A percentile compares a stretch with the other conserved stretches of the same genome.
These are phyloP conservation scores for Saccharum hybrid DNA, from an alignment of 202 grass and related monocot genomes.

Conservation along the genomic window DNA sequence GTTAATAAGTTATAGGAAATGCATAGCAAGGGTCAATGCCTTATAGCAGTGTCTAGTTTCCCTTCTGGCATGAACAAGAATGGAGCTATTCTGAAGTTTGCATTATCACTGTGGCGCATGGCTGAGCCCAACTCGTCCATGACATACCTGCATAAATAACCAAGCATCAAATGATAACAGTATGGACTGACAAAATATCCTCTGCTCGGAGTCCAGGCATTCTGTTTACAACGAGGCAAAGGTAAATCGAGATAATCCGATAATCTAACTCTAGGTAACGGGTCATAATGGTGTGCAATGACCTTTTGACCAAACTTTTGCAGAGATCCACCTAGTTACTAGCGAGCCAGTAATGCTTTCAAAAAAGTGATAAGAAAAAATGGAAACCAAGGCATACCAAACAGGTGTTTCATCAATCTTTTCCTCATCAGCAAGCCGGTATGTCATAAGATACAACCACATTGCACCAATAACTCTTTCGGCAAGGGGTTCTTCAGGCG, in stretches of 20 bases:
- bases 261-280: background rate
- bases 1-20: conserved; percentile 12
- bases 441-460: conserved; percentile 97
- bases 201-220: background rate
- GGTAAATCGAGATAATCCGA: background rate
- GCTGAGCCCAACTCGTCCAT: conserved; percentile 99
- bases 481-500: conserved; percentile 59
- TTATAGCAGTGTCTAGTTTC: conserved; percentile 78
- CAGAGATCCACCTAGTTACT: conserved; percentile 10
- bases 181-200: conserved; percentile 11
- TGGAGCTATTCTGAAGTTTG: conserved; percentile 88
- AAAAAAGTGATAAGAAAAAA: background rate
- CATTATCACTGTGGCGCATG: conserved; percentile 78
- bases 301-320: conserved; percentile 17
- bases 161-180: conserved; percentile 29
- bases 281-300: background rate
- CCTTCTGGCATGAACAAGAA: conserved; percentile 95
- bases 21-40: conserved; percentile 52
- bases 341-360: conserved; percentile 6
- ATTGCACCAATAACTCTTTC: conserved; percentile 89
- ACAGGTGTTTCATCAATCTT: conserved; percentile 96
- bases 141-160: conserved; percentile 78
- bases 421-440: conserved; percentile 89
- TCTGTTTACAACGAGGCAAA: conserved; percentile 21
- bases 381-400: conserved; percentile 64